Conservation (phyloP, 169 alveolate species). For the Blepharisma undulans region DNA sequence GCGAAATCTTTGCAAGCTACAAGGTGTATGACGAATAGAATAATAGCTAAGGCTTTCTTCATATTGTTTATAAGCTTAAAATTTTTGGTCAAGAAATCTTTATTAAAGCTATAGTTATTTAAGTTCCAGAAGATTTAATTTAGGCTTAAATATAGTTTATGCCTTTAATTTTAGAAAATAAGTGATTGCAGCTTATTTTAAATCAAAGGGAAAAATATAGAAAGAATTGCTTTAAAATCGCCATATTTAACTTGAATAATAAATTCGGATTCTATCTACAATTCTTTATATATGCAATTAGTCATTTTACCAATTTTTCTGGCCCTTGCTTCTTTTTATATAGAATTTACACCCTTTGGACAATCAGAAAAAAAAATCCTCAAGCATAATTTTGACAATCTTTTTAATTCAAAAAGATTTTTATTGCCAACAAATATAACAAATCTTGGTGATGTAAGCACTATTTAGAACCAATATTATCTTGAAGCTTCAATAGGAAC, state of each 20-base stretch:
- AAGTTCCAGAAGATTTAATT: too few species aligned
- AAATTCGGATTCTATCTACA: too few species aligned
- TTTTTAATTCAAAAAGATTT: background rate
- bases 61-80: too few species aligned
- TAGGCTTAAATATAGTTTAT: too few species aligned
- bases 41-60: background rate
- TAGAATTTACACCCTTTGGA: too few species aligned
- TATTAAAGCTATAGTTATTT: too few species aligned
- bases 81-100: background rate
- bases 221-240: too few species aligned
- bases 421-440: background rate
- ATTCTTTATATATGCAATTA: background rate
- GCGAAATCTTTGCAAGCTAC: background rate
- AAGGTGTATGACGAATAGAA: background rate
- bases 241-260: too few species aligned
- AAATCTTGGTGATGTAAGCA: background rate
- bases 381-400: background rate
- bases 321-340: background rate
- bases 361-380: background rate
- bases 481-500: background rate
- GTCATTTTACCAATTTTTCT: background rate
- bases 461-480: background rate
- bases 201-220: too few species aligned
- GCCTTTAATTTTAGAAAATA: too few species aligned
- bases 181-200: too few species aligned